These are phyloP conservation scores for Rhizopus delemar DNA, from an alignment of 371 early-diverging fungal species.

Conservation along the genomic window DNA sequence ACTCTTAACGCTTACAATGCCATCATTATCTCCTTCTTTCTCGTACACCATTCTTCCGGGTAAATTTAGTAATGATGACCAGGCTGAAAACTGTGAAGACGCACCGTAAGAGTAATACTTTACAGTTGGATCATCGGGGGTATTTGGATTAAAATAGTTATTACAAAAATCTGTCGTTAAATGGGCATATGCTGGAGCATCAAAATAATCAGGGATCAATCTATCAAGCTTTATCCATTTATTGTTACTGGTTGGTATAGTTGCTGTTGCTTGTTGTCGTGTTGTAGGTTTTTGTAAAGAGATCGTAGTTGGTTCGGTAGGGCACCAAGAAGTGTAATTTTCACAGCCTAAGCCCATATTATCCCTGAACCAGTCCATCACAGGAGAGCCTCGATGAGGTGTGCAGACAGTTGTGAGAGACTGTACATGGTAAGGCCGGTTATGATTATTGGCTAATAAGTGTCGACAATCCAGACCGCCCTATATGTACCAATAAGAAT, in stretches of 20 bases:
- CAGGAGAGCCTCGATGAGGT: conserved; percentile 87
- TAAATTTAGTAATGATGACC: conserved; percentile 61
- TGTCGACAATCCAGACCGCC: conserved; percentile 90
- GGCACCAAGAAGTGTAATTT: not conserved
- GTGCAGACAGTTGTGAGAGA: conserved; percentile 89
- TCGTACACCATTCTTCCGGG: conserved; percentile 49
- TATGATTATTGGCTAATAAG: conserved; percentile 73
- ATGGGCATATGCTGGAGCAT: conserved; percentile 87
- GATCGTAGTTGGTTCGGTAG: not conserved
- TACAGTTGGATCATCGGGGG: conserved; percentile 75
- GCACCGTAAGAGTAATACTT: conserved; percentile 82
- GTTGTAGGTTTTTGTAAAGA: not conserved
- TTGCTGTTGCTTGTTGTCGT: conserved; percentile 6
- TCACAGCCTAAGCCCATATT: conserved; percentile 60
- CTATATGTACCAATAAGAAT: conserved; percentile 22
- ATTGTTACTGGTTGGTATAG: not conserved
- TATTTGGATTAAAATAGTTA: conserved; percentile 81
- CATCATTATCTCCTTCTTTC: conserved; percentile 81
- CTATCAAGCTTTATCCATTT: conserved; percentile 1
- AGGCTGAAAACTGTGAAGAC: conserved; percentile 44
- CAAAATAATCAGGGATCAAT: conserved; percentile 24
- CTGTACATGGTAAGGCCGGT: conserved; percentile 63
- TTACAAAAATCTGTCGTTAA: conserved; percentile 84
- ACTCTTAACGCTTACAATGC: conserved; percentile 77
- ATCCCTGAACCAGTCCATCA: conserved; percentile 92